Base-by-base conservation (phyloP, 768 basidiomycete species). In the Roridomyces roridus region DNA sequence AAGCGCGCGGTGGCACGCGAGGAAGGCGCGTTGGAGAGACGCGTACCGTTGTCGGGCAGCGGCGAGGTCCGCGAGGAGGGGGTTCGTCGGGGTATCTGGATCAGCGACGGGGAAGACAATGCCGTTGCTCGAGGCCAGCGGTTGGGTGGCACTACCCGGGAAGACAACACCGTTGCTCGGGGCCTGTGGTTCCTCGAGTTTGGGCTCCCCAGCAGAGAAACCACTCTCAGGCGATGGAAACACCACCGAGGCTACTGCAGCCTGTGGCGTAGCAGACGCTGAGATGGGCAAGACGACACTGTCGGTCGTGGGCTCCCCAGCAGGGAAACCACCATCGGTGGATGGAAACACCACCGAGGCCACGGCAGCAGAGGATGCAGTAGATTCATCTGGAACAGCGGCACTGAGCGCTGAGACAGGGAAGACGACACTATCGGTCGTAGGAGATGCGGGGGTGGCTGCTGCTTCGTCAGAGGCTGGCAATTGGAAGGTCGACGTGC, bases 1-100 rank as follows among this genome's bases (percentile, higher is more conserved):
- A 28, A 93, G 76, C 3, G 87, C 82, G 10, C 85, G 67, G 59
- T 90, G 85, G 60, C 91, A 92, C 64, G 88, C 87, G 3, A 85
- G 80, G 70, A 91, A 88, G 0, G 83, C 76, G 1, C 77, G 79
- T 62, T 88, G 87, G 2, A 91, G 68, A 15, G 75, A 68, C 41
- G 86, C 83, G 62, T 91, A 91, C 6, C 88, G 84, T 35, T 77
- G 73, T 51, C 73, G 77, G 14, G 80, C 77, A 18, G 68, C 62
- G 0, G 60, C 65, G 1, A 91, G 77, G 11, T 79, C 77, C 0
- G 70, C 66, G 6, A 90, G 72, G 10, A 88, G 74, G 3, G 72
- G 72, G 49, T 73, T 75, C 9, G 34, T 6, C 0, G 37, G 1
- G 39, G 28, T 35, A 15, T 41, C 25, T n/a, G 49, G n/a, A 17